A percentile compares a stretch with the other conserved stretches of the same genome.
phyloP scores from a whole-genome alignment of 2,329 filamentous ascomycete species.

The Lizonia empirigonia region DNA sequence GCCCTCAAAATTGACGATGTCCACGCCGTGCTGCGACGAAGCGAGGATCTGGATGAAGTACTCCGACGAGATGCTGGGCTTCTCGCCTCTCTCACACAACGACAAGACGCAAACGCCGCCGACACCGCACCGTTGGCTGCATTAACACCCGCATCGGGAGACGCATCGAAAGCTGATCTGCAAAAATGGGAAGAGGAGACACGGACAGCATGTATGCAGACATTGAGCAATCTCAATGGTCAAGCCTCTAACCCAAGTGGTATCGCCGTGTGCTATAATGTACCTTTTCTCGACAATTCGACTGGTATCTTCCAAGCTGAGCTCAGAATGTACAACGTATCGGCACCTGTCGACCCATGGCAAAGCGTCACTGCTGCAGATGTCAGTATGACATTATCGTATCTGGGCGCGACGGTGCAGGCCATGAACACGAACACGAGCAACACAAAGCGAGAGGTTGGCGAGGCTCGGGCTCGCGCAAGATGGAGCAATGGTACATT shows the following conservation, averaged over 20 bases:
- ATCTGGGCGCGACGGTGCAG: conserved; percentile 51
- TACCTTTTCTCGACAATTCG: conserved; percentile 70
- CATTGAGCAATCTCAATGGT: conserved; percentile 60
- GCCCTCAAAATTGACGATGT: conserved; percentile 34
- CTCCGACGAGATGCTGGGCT: conserved; percentile 43
- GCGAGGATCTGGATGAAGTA: conserved; percentile 39
- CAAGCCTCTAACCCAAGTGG: conserved; percentile 74
- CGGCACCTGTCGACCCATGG: conserved; percentile 60
- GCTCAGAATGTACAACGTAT: conserved; percentile 73
- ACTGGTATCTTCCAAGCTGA: conserved; percentile 78
- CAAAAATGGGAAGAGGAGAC: conserved; percentile 47
- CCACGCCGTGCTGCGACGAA: conserved; percentile 36
- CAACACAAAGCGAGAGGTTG: conserved; percentile 38
- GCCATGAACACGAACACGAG: conserved; percentile 44
- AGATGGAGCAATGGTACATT: conserved; percentile 32
- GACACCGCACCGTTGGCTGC: conserved; percentile 39
- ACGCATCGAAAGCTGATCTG: conserved; percentile 39
- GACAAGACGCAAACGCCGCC: conserved; percentile 40
- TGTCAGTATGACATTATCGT: conserved; percentile 51
- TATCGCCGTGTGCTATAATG: conserved; percentile 81
- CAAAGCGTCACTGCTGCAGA: conserved; percentile 47
- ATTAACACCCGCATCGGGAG: conserved; percentile 43
- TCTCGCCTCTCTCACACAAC: conserved; percentile 44
- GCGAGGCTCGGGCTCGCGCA: conserved; percentile 25
- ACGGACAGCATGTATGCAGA: conserved; percentile 62